These are phyloP conservation scores for Mallotus nudiflorus DNA, from an alignment of 345 rosid species.

Conservation along the genomic window DNA sequence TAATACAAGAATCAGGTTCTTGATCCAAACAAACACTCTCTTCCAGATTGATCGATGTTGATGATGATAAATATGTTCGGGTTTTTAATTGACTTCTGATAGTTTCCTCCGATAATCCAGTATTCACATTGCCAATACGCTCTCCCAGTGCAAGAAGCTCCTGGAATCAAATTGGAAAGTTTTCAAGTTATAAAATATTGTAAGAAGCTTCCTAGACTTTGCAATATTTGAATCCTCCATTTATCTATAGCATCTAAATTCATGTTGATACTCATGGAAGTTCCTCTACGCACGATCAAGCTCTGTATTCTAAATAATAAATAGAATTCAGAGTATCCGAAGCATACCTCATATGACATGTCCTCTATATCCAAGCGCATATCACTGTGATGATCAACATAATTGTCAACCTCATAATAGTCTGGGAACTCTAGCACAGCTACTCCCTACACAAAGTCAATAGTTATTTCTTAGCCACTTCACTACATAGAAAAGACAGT, in stretches of 20 bases:
- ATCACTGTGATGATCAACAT: conserved; percentile 71
- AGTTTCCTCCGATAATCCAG: conserved; percentile 74
- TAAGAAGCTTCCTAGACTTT: not conserved
- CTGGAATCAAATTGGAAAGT: conserved; percentile 33
- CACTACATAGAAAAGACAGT: not conserved
- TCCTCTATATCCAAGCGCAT: conserved; percentile 94
- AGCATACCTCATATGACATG: conserved; percentile 81
- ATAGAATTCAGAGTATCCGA: not conserved
- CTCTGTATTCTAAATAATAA: not conserved
- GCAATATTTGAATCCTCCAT: not conserved
- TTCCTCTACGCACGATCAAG: not conserved
- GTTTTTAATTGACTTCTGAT: conserved; percentile 46
- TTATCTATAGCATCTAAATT: not conserved
- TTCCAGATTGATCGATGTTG: conserved; percentile 51
- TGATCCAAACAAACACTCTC: conserved; percentile 51
- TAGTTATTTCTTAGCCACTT: conserved; percentile 12
- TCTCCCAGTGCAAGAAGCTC: conserved; percentile 88
- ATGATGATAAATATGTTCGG: conserved; percentile 38
- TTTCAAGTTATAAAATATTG: not conserved
- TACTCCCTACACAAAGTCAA: conserved; percentile 54
- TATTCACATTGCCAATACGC: conserved; percentile 72
- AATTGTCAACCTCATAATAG: conserved; percentile 47
- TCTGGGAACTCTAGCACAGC: conserved; percentile 58
- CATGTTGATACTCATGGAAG: not conserved
- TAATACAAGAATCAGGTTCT: conserved; percentile 69